These are phyloP conservation scores for Triticum dicoccoides DNA, from an alignment of 176 grass and related monocot species.

Conservation along the genomic window DNA sequence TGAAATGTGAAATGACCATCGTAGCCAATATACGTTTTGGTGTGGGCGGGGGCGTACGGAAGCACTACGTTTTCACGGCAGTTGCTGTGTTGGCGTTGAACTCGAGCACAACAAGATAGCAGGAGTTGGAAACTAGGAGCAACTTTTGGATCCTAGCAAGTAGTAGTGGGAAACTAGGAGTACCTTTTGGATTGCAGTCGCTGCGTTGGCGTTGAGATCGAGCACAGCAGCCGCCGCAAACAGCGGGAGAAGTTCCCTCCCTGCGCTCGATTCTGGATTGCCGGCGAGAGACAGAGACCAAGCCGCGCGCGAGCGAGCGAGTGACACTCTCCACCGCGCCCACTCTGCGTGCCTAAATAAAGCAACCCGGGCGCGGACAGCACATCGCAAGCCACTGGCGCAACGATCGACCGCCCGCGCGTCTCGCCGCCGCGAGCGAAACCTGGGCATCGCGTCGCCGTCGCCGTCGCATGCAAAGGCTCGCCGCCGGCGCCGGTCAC, in stretches of 20 bases:
- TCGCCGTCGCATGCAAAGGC: neutral
- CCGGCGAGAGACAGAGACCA: neutral
- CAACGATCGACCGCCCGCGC: constrained; percentile 6
- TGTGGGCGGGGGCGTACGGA: too few species aligned
- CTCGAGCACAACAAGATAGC: too few species aligned
- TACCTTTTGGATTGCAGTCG: too few species aligned
- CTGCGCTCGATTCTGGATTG: neutral
- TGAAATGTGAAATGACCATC: too few species aligned
- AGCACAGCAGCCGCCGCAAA: neutral
- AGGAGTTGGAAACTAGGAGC: too few species aligned
- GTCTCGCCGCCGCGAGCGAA: neutral
- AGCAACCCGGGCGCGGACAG: neutral
- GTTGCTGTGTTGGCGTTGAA: too few species aligned
- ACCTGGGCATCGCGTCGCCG: neutral
- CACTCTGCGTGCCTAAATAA: constrained; percentile 1
- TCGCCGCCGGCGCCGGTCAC: neutral
- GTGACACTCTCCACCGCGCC: neutral
- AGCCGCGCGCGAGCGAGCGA: neutral
- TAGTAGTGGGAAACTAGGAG: too few species aligned
- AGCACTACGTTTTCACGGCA: too few species aligned
- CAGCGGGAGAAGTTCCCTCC: neutral
- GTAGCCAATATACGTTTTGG: too few species aligned
- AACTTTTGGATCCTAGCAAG: too few species aligned
- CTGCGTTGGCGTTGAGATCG: too few species aligned
- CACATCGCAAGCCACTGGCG: neutral